Evolutionary conservation across 1,284 basidiomycete species (phyloP).

Genomic region (Pyrrhoderma noxium): DNA sequence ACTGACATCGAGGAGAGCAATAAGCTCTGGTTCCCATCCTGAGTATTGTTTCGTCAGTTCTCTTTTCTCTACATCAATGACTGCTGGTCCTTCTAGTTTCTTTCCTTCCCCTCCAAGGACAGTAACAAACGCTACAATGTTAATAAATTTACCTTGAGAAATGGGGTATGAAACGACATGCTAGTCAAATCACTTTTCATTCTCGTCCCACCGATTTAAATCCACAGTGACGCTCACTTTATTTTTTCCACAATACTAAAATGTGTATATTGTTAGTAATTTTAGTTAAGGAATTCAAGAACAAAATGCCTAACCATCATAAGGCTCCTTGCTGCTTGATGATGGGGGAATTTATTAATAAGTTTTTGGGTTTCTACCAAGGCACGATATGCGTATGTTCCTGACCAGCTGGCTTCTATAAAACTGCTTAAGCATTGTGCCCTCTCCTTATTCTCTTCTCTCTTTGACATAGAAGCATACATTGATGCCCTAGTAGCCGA

Average conservation of each 20-base stretch:
- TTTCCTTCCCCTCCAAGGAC: constrained; percentile 20
- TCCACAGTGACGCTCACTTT: constrained; percentile 28
- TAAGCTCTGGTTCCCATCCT: constrained; percentile 25
- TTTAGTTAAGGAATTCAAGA: background rate
- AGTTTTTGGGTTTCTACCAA: constrained; percentile 30
- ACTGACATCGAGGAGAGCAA: constrained; percentile 22
- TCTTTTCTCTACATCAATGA: constrained; percentile 20
- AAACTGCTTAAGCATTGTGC: constrained; percentile 19
- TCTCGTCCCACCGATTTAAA: background rate
- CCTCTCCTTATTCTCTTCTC: constrained; percentile 8
- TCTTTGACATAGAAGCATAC: constrained; percentile 25
- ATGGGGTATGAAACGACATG: constrained; percentile 26
- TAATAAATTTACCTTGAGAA: constrained; percentile 23
- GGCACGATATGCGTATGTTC: constrained; percentile 35
- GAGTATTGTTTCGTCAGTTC: constrained; percentile 21
- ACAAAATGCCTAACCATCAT: constrained; percentile 14
- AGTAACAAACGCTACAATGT: constrained; percentile 22
- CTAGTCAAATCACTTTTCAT: constrained; percentile 28
- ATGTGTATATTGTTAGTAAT: background rate
- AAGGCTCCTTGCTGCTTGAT: constrained; percentile 26
- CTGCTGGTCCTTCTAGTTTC: constrained; percentile 22
- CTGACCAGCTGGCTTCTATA: constrained; percentile 35
- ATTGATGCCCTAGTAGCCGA: constrained; percentile 31
- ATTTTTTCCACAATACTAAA: constrained; percentile 38
- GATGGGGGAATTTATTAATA: constrained; percentile 28